A percentile compares a stretch with the other conserved stretches of the same genome.
Evolutionary conservation across 2,329 filamentous ascomycete species (phyloP).

Genomic region (Curvularia spicifera): DNA sequence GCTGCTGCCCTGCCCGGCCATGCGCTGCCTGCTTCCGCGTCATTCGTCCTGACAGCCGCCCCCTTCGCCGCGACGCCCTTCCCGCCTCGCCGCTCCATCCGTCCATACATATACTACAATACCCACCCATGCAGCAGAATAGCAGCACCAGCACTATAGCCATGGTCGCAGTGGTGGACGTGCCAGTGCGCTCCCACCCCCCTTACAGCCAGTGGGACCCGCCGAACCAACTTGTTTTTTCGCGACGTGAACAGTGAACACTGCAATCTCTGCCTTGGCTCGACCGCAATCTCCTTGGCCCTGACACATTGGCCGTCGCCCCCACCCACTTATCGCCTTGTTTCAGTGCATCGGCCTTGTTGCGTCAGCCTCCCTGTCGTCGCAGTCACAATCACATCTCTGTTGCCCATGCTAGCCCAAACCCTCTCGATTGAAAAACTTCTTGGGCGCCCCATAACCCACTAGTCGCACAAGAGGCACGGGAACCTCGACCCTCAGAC

Average conservation of each 20-base stretch:
- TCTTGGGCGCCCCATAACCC: slow-evolving; percentile 1
- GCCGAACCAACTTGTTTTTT: slow-evolving; percentile 28
- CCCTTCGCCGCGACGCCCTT: slow-evolving; percentile 10
- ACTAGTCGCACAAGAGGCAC: slow-evolving; percentile 13
- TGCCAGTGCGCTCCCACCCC: slow-evolving; percentile 7
- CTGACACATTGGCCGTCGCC: slow-evolving; percentile 12
- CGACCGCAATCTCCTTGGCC: slow-evolving; percentile 16
- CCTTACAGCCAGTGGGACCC: slow-evolving; percentile 18
- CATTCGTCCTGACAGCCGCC: not conserved
- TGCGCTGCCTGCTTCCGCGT: not conserved
- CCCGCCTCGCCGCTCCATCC: not conserved
- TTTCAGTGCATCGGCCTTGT: slow-evolving; percentile 18
- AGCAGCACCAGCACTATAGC: slow-evolving; percentile 3
- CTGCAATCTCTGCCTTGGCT: slow-evolving; percentile 27
- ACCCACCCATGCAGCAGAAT: not conserved
- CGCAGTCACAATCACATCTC: not conserved
- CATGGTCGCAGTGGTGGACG: slow-evolving; percentile 11
- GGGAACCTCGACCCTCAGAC: slow-evolving; percentile 1
- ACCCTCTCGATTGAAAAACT: slow-evolving; percentile 9
- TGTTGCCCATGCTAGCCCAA: slow-evolving; percentile 2
- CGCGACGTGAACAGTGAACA: slow-evolving; percentile 25
- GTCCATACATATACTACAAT: too few species aligned
- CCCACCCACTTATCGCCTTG: slow-evolving; percentile 6
- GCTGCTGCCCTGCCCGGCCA: too few species aligned
- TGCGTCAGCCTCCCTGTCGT: not conserved